These are phyloP conservation scores for Lenwebbia sp. DNA, from an alignment of 345 rosid species.

Conservation along the genomic window DNA sequence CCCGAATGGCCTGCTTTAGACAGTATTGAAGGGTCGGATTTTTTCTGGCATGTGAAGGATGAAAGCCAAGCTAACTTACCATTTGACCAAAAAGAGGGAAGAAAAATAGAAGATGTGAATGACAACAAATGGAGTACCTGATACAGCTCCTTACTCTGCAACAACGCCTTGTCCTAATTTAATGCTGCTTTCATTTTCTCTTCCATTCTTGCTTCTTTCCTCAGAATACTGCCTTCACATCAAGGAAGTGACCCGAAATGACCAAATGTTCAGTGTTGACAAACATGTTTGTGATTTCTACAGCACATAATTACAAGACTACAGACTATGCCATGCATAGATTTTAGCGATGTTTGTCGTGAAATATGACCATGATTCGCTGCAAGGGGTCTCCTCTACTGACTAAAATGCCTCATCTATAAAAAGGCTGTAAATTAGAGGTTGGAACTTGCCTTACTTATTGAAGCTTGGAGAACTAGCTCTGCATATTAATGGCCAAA, in stretches of 20 bases:
- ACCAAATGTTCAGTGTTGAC: background rate
- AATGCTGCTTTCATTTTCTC: slow-evolving; percentile 26
- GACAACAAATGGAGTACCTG: slow-evolving; percentile 12
- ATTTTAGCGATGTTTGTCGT: background rate
- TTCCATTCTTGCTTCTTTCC: slow-evolving; percentile 1
- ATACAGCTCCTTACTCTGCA: slow-evolving; percentile 43
- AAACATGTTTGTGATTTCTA: slow-evolving; percentile 1
- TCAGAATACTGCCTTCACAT: background rate
- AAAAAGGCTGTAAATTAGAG: background rate
- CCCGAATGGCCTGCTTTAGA: background rate
- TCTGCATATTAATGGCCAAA: background rate
- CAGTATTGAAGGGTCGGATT: background rate
- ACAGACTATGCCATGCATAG: background rate
- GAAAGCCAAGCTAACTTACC: background rate
- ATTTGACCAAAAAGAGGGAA: background rate
- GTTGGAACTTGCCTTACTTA: background rate
- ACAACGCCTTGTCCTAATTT: background rate
- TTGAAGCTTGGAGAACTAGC: background rate
- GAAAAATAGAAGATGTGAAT: background rate
- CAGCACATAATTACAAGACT: background rate
- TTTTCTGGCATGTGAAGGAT: background rate
- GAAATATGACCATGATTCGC: background rate
- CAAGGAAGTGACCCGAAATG: background rate
- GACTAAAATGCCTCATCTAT: background rate
- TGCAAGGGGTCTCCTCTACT: background rate